Conservation (phyloP, 2,329 filamentous ascomycete genomes). For the Diplodia corticola region DNA sequence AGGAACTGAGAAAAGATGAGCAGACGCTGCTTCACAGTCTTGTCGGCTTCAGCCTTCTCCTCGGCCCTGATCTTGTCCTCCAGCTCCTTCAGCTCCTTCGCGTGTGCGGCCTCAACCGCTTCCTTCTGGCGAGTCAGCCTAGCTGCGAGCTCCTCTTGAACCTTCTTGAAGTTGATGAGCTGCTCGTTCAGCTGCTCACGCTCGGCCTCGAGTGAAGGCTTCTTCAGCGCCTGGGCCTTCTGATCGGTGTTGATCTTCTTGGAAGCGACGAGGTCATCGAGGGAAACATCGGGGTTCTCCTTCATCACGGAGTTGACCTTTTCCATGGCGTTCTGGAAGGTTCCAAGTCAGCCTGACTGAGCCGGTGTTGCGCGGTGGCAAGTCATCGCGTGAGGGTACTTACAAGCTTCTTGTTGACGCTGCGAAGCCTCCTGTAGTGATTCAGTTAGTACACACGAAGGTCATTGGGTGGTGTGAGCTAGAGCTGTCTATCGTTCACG, state of each 20-base stretch:
- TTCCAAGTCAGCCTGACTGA: slow-evolving; percentile 28
- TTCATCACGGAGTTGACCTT: slow-evolving; percentile 71
- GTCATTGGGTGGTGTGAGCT: not conserved
- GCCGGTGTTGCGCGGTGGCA: not conserved
- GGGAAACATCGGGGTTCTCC: slow-evolving; percentile 67
- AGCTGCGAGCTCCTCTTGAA: slow-evolving; percentile 69
- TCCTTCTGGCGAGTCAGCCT: slow-evolving; percentile 61
- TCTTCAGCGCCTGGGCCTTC: slow-evolving; percentile 74
- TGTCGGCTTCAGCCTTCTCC: slow-evolving; percentile 49
- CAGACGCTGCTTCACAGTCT: slow-evolving; percentile 60
- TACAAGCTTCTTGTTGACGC: slow-evolving; percentile 92
- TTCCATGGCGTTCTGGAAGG: slow-evolving; percentile 62
- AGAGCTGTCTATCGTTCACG: slow-evolving; percentile 36
- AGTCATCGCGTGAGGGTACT: slow-evolving; percentile 41
- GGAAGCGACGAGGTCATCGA: slow-evolving; percentile 69
- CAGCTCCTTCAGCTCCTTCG: slow-evolving; percentile 57
- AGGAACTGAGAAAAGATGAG: slow-evolving; percentile 77
- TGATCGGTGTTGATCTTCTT: slow-evolving; percentile 81
- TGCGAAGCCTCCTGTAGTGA: slow-evolving; percentile 74
- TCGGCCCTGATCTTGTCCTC: slow-evolving; percentile 58
- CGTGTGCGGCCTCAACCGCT: slow-evolving; percentile 55
- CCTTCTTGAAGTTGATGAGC: slow-evolving; percentile 70
- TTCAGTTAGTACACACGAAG: not conserved
- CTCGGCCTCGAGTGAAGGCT: slow-evolving; percentile 69
- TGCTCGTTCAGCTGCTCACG: slow-evolving; percentile 72